A percentile compares a stretch with the other conserved stretches of the same genome.
Conservation (phyloP, 352 stramenopile genomes). For the Aphanomyces euteiches region DNA sequence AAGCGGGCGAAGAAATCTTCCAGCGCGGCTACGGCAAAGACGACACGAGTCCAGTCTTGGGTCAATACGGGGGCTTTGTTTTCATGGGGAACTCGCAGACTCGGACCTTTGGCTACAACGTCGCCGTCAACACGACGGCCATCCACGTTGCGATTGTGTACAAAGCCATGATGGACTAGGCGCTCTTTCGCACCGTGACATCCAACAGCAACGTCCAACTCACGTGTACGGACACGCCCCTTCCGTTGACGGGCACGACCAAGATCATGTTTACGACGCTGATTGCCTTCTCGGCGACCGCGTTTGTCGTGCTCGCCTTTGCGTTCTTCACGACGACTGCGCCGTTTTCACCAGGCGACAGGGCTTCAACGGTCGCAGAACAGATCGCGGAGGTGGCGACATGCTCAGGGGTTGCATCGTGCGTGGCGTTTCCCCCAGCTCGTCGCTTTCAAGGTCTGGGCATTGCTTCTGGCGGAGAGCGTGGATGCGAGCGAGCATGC, state of each 20-base stretch:
- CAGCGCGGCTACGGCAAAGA: conserved; percentile 41
- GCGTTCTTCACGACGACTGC: conserved; percentile 90
- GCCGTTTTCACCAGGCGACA: no score
- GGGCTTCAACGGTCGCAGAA: no score
- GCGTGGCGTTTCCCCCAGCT: no score
- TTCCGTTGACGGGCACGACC: conserved; percentile 44
- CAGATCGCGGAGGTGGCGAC: no score
- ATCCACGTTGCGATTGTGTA: conserved; percentile 51
- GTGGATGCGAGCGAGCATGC: no score
- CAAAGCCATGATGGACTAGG: conserved; percentile 58
- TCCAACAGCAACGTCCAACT: conserved; percentile 33
- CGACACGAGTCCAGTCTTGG: no score
- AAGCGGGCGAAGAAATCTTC: conserved; percentile 37
- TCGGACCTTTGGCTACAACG: conserved; percentile 58
- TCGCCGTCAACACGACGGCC: conserved; percentile 58
- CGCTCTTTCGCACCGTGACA: conserved; percentile 53
- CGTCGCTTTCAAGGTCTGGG: no score
- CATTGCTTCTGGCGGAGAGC: no score
- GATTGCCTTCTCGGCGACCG: conserved; percentile 66
- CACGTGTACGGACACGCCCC: conserved; percentile 51
- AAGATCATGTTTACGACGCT: conserved; percentile 47
- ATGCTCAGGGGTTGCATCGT: no score
- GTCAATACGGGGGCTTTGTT: conserved; percentile 49
- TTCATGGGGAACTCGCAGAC: conserved; percentile 40
- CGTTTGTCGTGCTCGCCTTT: conserved; percentile 90